Evolutionary conservation across 2,329 filamentous ascomycete genomes (phyloP).

Genomic region (Blastomyces silverae): DNA sequence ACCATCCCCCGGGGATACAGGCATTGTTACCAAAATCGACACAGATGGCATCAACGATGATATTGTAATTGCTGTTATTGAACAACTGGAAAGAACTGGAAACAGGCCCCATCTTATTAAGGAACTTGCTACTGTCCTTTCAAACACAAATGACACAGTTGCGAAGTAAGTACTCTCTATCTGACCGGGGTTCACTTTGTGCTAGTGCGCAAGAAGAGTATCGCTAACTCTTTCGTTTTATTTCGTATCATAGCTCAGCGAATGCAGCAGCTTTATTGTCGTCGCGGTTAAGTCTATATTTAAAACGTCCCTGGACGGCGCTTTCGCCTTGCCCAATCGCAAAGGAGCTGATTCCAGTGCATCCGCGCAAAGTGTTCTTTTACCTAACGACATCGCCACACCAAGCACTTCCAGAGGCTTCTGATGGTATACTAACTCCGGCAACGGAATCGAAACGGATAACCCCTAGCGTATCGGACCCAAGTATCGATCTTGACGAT

Average conservation of each 20-base stretch:
- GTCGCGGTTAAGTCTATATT: constrained; percentile 78
- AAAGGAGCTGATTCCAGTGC: constrained; percentile 86
- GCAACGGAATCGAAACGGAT: constrained; percentile 53
- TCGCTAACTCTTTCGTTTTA: constrained; percentile 25
- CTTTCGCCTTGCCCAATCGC: constrained; percentile 76
- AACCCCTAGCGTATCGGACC: constrained; percentile 74
- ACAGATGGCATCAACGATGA: constrained; percentile 85
- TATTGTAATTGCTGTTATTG: constrained; percentile 84
- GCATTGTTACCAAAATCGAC: constrained; percentile 56
- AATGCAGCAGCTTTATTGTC: constrained; percentile 95
- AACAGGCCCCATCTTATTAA: constrained; percentile 94
- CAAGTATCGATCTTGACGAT: constrained; percentile 41
- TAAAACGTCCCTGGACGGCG: constrained; percentile 79
- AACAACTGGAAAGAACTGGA: constrained; percentile 78
- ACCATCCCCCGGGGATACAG: constrained; percentile 57
- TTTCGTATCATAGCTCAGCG: constrained; percentile 62
- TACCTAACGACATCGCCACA: constrained; percentile 84
- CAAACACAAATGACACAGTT: constrained; percentile 69
- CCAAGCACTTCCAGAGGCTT: constrained; percentile 67
- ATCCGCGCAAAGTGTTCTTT: constrained; percentile 93
- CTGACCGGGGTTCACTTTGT: no score
- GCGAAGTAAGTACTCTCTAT: constrained; percentile 65
- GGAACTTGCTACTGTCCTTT: constrained; percentile 75
- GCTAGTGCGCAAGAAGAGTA: constrained; percentile 14
- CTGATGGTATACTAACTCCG: constrained; percentile 47